Percentiles rank a stretch among this genome's conserved stretches.
Conservation (phyloP, 768 basidiomycete species). For the Leccinum boreale region DNA sequence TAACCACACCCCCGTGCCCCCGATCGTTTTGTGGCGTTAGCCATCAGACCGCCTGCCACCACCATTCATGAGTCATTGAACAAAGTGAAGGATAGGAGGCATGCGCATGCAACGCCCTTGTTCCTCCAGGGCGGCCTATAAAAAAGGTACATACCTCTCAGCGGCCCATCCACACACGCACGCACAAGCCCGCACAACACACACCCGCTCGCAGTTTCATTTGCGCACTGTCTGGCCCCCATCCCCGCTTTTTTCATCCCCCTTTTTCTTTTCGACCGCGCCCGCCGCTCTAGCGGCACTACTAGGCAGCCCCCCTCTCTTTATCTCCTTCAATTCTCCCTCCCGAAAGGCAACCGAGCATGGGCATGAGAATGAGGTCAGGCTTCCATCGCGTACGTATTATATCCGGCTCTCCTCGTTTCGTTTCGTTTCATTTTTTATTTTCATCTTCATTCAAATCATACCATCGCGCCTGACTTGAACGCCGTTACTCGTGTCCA, state of each 20-base stretch:
- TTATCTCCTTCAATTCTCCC: background rate
- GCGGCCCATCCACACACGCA: background rate
- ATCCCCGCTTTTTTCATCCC: background rate
- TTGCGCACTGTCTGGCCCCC: background rate
- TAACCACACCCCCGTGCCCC: slow-evolving; percentile 6
- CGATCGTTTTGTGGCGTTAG: slow-evolving; percentile 15
- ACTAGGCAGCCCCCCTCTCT: background rate
- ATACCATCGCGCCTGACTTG: background rate
- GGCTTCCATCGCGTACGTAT: slow-evolving; percentile 9
- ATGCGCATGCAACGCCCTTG: slow-evolving; percentile 5
- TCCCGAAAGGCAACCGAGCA: background rate
- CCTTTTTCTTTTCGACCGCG: background rate
- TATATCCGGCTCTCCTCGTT: background rate
- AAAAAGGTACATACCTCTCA: slow-evolving; percentile 1
- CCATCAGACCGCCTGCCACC: background rate
- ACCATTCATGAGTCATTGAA: background rate
- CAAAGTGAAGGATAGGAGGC: background rate
- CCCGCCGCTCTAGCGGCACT: background rate
- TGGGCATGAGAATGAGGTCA: slow-evolving; percentile 6
- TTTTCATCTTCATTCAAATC: background rate
- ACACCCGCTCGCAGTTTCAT: slow-evolving; percentile 1
- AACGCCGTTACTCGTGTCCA: background rate
- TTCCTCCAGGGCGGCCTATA: slow-evolving; percentile 12
- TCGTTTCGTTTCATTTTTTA: background rate
- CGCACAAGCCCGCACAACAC: background rate